These are phyloP conservation scores for Pilasporangium apinafurcum DNA, from an alignment of 352 stramenopile genomes.

Conservation along the genomic window DNA sequence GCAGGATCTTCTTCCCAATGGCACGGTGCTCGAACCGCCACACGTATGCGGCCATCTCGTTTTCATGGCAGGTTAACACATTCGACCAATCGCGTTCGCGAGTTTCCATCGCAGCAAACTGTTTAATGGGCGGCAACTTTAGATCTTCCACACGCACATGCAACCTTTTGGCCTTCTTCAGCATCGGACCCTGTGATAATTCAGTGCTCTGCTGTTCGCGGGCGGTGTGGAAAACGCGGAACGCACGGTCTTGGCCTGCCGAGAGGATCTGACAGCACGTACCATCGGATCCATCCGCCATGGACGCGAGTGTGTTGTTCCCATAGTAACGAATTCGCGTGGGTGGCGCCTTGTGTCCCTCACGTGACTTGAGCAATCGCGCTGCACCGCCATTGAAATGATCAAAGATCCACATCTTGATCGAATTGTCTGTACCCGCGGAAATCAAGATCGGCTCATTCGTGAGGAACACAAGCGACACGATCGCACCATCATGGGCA, in stretches of 20 bases:
- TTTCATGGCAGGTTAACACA: constrained; percentile 92
- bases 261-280: constrained; percentile 88
- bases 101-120: constrained; percentile 89
- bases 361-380: constrained; percentile 85
- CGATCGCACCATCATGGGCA: constrained; percentile 75
- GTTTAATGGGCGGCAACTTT: constrained; percentile 88
- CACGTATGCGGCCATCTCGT: constrained; percentile 91
- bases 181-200: constrained; percentile 86
- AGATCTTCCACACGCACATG: constrained; percentile 80
- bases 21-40: constrained; percentile 91
- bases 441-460: constrained; percentile 88
- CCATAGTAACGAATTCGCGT: constrained; percentile 89
- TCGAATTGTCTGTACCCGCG: constrained; percentile 83
- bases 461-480: constrained; percentile 75
- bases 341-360: constrained; percentile 81
- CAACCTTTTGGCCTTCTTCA: constrained; percentile 90
- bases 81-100: constrained; percentile 90
- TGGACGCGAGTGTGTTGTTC: constrained; percentile 81
- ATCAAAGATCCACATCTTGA: constrained; percentile 95
- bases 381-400: constrained; percentile 67
- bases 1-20: constrained; percentile 92
- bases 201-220: constrained; percentile 87
- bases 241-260: constrained; percentile 83
- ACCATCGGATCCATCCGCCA: constrained; percentile 79
- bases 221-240: constrained; percentile 90